Evolutionary conservation across 108 stramenopile species (phyloP).

Genomic region (Cyclotella choctawhatcheeana): DNA sequence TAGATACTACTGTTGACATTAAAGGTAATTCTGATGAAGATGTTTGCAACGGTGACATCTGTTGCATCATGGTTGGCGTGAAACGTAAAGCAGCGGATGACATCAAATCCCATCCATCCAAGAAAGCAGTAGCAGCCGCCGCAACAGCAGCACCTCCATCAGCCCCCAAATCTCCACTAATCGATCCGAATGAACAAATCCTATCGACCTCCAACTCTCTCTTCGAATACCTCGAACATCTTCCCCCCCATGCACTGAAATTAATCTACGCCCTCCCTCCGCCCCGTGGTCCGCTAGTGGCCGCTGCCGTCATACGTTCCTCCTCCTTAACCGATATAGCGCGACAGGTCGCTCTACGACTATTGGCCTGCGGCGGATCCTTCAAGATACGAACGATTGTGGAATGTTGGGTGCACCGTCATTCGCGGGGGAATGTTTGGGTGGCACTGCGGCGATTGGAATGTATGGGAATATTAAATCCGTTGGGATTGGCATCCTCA

Average conservation of each 20-base stretch:
- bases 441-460: conserved; percentile 41
- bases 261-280: conserved; percentile 38
- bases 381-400: conserved; percentile 36
- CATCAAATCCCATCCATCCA: background rate
- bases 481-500: conserved; percentile 27
- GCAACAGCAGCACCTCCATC: background rate
- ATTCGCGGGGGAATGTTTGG: conserved; percentile 28
- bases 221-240: conserved; percentile 46
- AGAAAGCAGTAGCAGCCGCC: background rate
- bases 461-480: conserved; percentile 39
- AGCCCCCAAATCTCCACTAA: background rate
- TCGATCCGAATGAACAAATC: conserved; percentile 23
- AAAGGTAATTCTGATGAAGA: too few species aligned
- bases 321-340: conserved; percentile 43
- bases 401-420: conserved; percentile 38
- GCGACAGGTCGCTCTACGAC: conserved; percentile 37
- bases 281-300: conserved; percentile 40
- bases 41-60: too few species aligned
- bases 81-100: conserved; percentile 16
- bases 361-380: conserved; percentile 45
- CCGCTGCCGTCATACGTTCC: conserved; percentile 40
- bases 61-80: conserved; percentile 8
- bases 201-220: conserved; percentile 41
- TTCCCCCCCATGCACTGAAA: conserved; percentile 33
- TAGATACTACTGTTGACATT: too few species aligned